Base-by-base conservation (phyloP, 176 grass and related monocot genomes). In the Dactylis glomerata region DNA sequence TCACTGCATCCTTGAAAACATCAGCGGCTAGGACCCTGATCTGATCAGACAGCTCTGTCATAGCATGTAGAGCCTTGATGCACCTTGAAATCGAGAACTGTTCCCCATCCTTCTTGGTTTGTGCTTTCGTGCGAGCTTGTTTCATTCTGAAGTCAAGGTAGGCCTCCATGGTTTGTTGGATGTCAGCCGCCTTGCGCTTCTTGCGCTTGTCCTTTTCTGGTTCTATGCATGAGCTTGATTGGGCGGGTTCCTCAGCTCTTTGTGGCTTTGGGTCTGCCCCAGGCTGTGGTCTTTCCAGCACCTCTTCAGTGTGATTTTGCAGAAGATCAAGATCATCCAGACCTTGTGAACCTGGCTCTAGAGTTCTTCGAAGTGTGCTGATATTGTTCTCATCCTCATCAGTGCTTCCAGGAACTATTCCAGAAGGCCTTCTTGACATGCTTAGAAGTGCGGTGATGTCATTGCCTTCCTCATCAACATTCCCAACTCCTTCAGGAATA, bases 1-100 rank as follows among this genome's bases (percentile, higher is more conserved):
- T 90, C 34, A 77, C 88, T 16, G 79, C 2, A 12, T 90, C 84
- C 79, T 90, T 90, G 66, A 90, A 86, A 66, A 90, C 84, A 83
- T 90, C 84, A 56, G 88, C 77, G 5, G 88, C 88, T 23, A 86
- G 75, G 64, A 86, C 20, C 79, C 82, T 90, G 65, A 86, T 36
- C 28, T 90, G 73, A 67, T 90, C 84, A 24, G 88, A 86, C 66
- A 90, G 27, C n/a, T 86, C 88, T 0, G 72, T 3, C 84, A 90
- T 86, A 27, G 74, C 19, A 32, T 90, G 44, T 5, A 90, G 34
- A 44, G 73, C 79, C 22, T 83, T 86, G 65, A 90, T 90, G 30
- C 88, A 90, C 27, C 28, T 86, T 5, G 84, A 82, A 37, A 90
- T 69, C 0, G 88, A 83, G 84, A 90, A 90, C 15, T 73, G 79